Base-by-base conservation (phyloP, 129 eudicot genomes). In the Centella asiatica region DNA sequence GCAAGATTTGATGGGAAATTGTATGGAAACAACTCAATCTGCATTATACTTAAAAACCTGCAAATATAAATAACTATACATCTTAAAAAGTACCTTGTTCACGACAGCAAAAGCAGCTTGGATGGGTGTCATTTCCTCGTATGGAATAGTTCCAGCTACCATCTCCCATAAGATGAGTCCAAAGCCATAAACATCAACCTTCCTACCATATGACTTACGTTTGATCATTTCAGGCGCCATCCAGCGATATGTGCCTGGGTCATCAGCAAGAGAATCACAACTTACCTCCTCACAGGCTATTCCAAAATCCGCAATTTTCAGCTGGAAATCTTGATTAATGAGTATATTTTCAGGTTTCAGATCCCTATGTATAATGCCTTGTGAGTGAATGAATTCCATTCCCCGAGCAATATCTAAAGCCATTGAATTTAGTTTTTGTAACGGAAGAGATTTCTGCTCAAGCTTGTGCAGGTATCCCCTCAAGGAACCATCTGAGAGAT, bases 171-270 rank as follows among this genome's bases (percentile, higher is more conserved):
- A 70, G 59, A 90, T 90, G 56, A 90, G 85, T 52, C 97, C 97
- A 61, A 90, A 90, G 26, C 97, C 82, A 60, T 90, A 90, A 0
- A 87, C 93, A 64, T 90, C 97, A 8, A 86, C 97, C 68, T 90
- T 90, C 31, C 83, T 68, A 17, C 95, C 95, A 58, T 86, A 86
- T 0, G 81, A 68, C 56, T 86, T 86, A 3, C 83, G 74, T 71
- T 79, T 90, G 56, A 90, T 84, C 97, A 90, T 87, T 76, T 90
- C 97, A 15, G 97, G 97, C 9, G 97, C 95, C 97, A 90, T 90
- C 97, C 97, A 90, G 37, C 97, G 93, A 65, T 86, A 90, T 25
- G 97, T 90, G 14, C 95, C 94, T 0, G 95, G 97, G 57, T 90
- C 97, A 74, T 90, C 95, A 2, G 80, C 85, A 59, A 86, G 69